Conservation (phyloP, 2,329 filamentous ascomycete species). For the Fusarium napiforme region DNA sequence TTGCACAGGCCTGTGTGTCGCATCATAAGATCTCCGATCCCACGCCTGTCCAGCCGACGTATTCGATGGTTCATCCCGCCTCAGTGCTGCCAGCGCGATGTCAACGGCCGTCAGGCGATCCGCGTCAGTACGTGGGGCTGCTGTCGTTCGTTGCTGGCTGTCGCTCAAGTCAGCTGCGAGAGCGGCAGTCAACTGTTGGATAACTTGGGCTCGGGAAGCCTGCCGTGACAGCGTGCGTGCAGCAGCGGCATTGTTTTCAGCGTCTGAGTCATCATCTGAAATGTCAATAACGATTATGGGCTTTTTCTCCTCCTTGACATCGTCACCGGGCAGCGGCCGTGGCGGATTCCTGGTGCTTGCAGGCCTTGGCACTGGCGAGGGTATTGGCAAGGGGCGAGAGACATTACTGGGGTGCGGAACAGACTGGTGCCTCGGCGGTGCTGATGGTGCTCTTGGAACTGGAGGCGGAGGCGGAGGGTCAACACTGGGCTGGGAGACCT, state of each 20-base stretch:
- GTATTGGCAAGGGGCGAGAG: not conserved
- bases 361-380: not conserved
- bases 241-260: not conserved
- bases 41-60: not conserved
- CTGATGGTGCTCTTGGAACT: not conserved
- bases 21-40: not conserved
- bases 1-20: not conserved
- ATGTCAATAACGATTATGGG: not conserved
- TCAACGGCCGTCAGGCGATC: not conserved
- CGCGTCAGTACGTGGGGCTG: not conserved
- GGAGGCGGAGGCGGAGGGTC: not conserved
- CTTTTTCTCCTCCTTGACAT: not conserved
- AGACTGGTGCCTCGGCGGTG: not conserved
- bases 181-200: not conserved
- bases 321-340: not conserved
- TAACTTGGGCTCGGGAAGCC: not conserved
- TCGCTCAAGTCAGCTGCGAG: not conserved
- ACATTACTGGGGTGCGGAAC: not conserved
- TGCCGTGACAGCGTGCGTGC: not conserved
- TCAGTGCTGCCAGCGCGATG: not conserved
- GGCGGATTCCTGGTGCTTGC: not conserved
- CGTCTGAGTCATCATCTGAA: not conserved
- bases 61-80: not conserved
- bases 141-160: not conserved
- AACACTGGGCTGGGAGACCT: not conserved